Conservation (phyloP, 805 yeast species). For the Ogataea siamensis region DNA sequence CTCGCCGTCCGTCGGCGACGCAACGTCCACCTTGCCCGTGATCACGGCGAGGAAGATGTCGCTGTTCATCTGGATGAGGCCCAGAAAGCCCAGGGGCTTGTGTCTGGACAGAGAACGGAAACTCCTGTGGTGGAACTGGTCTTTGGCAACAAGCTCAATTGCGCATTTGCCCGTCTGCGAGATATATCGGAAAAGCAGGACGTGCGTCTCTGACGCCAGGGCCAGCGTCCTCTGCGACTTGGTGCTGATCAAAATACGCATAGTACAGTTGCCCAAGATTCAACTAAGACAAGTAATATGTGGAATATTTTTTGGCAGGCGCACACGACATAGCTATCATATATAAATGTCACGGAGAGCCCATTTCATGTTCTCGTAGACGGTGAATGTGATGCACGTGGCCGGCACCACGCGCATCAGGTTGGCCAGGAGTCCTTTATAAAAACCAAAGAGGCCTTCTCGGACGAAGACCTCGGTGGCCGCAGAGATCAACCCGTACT, state of each 20-base stretch:
- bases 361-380: slow-evolving; percentile 64
- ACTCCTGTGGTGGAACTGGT: slow-evolving; percentile 36
- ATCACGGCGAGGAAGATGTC: slow-evolving; percentile 77
- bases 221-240: slow-evolving; percentile 41
- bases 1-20: slow-evolving; percentile 77
- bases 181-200: slow-evolving; percentile 45
- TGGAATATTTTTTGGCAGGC: slow-evolving; percentile 4
- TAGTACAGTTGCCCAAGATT: slow-evolving; percentile 13
- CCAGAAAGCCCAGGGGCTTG: slow-evolving; percentile 68
- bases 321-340: slow-evolving; percentile 14
- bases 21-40: slow-evolving; percentile 73
- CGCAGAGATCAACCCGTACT: slow-evolving; percentile 32
- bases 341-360: slow-evolving; percentile 13
- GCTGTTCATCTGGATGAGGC: slow-evolving; percentile 67
- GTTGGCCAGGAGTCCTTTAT: slow-evolving; percentile 80
- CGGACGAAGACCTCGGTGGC: slow-evolving; percentile 38
- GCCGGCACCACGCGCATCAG: slow-evolving; percentile 85
- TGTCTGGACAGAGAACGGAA: slow-evolving; percentile 43
- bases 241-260: slow-evolving; percentile 38
- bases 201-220: slow-evolving; percentile 42
- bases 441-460: slow-evolving; percentile 69
- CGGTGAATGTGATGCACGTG: slow-evolving; percentile 84
- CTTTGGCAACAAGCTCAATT: slow-evolving; percentile 46
- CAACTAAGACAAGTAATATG: slow-evolving; percentile 2
- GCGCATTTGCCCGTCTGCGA: slow-evolving; percentile 40